Evolutionary conservation across 163 green algal genomes (phyloP).

Genomic region (Scenedesmus sp.): DNA sequence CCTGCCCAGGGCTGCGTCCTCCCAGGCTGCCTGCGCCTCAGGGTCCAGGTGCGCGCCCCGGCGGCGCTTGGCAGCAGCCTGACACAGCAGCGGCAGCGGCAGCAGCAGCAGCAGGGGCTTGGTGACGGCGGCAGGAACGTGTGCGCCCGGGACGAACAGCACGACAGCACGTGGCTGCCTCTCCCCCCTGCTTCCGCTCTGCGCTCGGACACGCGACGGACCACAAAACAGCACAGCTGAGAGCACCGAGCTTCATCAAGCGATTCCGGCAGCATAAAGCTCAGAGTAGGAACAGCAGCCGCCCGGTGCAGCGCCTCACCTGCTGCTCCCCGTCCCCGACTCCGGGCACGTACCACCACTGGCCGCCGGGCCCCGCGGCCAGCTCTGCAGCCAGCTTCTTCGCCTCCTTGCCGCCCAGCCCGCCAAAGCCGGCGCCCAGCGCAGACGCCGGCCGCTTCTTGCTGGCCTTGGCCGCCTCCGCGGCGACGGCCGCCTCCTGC

Average conservation of each 20-base stretch:
- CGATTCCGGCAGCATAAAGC: background rate
- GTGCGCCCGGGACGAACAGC: background rate
- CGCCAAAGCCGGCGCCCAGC: background rate
- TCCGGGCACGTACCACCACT: constrained; percentile 47
- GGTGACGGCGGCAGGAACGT: too few species aligned
- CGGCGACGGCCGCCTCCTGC: constrained; percentile 26
- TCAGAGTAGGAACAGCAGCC: background rate
- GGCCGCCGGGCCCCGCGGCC: constrained; percentile 1
- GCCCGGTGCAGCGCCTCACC: background rate
- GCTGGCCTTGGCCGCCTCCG: background rate
- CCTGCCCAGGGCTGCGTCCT: constrained; percentile 27
- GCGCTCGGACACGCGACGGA: too few species aligned
- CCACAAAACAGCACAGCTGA: too few species aligned
- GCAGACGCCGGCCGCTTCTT: constrained; percentile 26
- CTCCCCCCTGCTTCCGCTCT: too few species aligned
- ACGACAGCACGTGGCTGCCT: too few species aligned
- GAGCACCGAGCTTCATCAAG: too few species aligned
- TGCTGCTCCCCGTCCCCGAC: constrained; percentile 25
- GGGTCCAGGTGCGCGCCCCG: constrained; percentile 1
- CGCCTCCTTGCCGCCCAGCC: background rate
- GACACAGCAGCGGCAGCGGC: background rate
- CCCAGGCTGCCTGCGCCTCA: constrained; percentile 10
- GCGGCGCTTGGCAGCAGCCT: constrained; percentile 10
- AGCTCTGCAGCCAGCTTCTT: constrained; percentile 23
- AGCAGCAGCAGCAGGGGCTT: background rate